phyloP scores from a whole-genome alignment of 495 filamentous ascomycete species.

The Podospora bellae-mahoneyi region DNA sequence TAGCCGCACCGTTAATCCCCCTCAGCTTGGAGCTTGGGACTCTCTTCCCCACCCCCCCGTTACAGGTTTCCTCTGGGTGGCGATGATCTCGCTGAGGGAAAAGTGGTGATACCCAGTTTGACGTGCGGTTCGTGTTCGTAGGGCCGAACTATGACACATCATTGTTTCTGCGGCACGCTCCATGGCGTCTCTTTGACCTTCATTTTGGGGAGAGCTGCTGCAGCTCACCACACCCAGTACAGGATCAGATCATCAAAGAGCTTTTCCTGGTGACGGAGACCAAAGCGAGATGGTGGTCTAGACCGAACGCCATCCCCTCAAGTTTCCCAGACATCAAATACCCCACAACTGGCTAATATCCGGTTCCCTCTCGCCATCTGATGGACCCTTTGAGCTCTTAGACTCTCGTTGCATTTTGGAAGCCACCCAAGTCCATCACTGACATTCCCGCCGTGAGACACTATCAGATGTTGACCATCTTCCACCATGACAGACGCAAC shows the following conservation, averaged over 20 bases:
- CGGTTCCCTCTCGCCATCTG: not conserved
- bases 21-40: not conserved
- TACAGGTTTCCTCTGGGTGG: not conserved
- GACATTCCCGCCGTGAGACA: too few species aligned
- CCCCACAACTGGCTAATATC: not conserved
- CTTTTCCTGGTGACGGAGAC: not conserved
- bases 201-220: not conserved
- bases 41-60: not conserved
- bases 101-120: not conserved
- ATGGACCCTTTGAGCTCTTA: not conserved
- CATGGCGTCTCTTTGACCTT: not conserved
- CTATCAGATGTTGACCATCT: too few species aligned
- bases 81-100: not conserved
- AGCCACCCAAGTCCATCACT: not conserved
- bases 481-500: too few species aligned
- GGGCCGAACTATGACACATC: too few species aligned
- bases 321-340: not conserved
- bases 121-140: not conserved
- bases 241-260: not conserved
- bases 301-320: not conserved
- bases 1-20: not conserved
- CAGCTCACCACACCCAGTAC: not conserved
- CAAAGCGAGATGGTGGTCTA: not conserved
- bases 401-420: not conserved
- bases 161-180: too few species aligned